A percentile compares a stretch with the other conserved stretches of the same genome.
Evolutionary conservation across 768 basidiomycete genomes (phyloP).

Genomic region (Lactifluus echinatus): DNA sequence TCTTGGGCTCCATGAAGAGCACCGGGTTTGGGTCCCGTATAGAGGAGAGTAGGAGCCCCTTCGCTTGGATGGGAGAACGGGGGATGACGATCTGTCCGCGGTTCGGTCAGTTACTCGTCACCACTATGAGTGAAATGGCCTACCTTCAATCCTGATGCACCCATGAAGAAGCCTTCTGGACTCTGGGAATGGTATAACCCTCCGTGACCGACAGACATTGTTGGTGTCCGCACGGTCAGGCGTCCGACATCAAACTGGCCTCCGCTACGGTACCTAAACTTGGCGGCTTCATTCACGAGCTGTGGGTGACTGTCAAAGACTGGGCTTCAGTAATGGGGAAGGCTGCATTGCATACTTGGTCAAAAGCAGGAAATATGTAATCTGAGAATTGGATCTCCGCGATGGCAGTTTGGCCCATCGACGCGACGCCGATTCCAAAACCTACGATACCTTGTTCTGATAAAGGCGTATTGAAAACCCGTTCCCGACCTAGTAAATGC

Average conservation of each 20-base stretch:
- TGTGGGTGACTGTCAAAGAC: constrained; percentile 25
- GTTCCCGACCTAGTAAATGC: constrained; percentile 56
- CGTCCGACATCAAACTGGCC: constrained; percentile 77
- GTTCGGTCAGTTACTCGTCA: background rate
- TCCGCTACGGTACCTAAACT: constrained; percentile 84
- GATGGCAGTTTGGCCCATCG: constrained; percentile 92
- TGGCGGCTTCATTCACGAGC: constrained; percentile 94
- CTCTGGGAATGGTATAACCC: constrained; percentile 93
- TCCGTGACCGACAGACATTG: constrained; percentile 89
- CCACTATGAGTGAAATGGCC: background rate
- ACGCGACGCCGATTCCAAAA: constrained; percentile 84
- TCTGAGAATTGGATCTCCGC: constrained; percentile 90
- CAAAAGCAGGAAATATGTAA: constrained; percentile 92
- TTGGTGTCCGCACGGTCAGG: constrained; percentile 75
- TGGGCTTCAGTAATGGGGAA: background rate
- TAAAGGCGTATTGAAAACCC: constrained; percentile 92
- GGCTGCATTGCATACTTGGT: constrained; percentile 54
- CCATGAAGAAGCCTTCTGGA: constrained; percentile 92
- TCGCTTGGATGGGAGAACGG: constrained; percentile 91
- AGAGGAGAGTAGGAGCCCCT: constrained; percentile 76
- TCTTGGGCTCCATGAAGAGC: constrained; percentile 92
- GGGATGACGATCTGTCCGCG: constrained; percentile 65
- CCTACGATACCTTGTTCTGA: constrained; percentile 93
- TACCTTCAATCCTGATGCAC: constrained; percentile 83
- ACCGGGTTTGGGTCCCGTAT: constrained; percentile 92